These are phyloP conservation scores for Ustilago lituana DNA, from an alignment of 1,284 basidiomycete genomes.

Conservation along the genomic window DNA sequence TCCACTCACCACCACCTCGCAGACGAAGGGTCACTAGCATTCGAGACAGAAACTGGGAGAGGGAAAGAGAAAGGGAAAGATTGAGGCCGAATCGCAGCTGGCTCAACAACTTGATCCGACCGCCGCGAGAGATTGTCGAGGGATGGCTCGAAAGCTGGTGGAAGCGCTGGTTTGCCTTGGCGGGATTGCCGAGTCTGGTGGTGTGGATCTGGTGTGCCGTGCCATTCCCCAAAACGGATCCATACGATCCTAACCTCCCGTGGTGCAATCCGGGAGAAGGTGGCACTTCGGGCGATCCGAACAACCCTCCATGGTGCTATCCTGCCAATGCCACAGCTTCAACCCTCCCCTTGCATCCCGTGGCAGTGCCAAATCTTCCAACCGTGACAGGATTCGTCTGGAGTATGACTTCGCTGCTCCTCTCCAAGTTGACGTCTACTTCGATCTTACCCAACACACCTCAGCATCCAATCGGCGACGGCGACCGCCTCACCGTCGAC, in stretches of 20 bases:
- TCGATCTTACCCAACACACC: background rate
- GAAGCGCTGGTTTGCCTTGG: slow-evolving; percentile 70
- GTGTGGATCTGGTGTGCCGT: slow-evolving; percentile 72
- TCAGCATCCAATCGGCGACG: slow-evolving; percentile 11
- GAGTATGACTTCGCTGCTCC: slow-evolving; percentile 12
- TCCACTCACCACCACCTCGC: slow-evolving; percentile 27
- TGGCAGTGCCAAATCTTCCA: slow-evolving; percentile 7
- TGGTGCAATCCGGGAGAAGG: slow-evolving; percentile 53
- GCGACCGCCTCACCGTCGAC: slow-evolving; percentile 47
- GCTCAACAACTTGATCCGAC: slow-evolving; percentile 66
- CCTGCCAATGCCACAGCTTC: slow-evolving; percentile 19
- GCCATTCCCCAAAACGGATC: slow-evolving; percentile 71
- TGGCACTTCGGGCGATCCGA: slow-evolving; percentile 36
- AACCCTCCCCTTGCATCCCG: background rate
- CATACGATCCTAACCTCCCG: slow-evolving; percentile 59
- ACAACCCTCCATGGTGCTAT: slow-evolving; percentile 50
- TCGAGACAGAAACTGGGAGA: slow-evolving; percentile 39
- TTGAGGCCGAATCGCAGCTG: slow-evolving; percentile 40
- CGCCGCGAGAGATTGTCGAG: slow-evolving; percentile 69
- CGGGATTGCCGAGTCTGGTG: slow-evolving; percentile 69
- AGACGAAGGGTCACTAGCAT: slow-evolving; percentile 44
- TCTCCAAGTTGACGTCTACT: slow-evolving; percentile 10
- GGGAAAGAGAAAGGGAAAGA: slow-evolving; percentile 37
- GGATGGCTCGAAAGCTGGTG: slow-evolving; percentile 70
- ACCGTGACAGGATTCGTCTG: slow-evolving; percentile 22